phyloP scores from a whole-genome alignment of 2,329 filamentous ascomycete genomes.

The Trichoderma atroviride region DNA sequence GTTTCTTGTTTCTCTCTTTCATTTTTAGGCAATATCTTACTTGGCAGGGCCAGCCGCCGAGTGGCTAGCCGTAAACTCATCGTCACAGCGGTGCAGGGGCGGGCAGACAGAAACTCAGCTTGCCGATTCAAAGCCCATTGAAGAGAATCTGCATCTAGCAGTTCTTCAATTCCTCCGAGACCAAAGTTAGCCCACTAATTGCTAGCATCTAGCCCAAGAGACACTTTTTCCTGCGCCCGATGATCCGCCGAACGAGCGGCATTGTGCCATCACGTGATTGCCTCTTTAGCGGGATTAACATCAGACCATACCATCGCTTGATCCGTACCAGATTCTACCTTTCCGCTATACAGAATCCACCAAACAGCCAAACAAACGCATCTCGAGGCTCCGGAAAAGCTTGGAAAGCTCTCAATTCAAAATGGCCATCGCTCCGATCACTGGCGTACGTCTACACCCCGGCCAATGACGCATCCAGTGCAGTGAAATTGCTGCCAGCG shows the following conservation, averaged over 20 bases:
- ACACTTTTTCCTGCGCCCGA: constrained; percentile 26
- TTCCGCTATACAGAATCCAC: constrained; percentile 19
- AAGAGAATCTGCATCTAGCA: constrained; percentile 10
- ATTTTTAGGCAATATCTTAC: constrained; percentile 46
- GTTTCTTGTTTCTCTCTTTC: background rate
- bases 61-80: constrained; percentile 70
- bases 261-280: constrained; percentile 29
- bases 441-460: constrained; percentile 54
- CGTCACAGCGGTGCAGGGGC: constrained; percentile 31
- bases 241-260: constrained; percentile 26
- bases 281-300: constrained; percentile 41
- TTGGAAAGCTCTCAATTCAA: constrained; percentile 37
- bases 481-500: constrained; percentile 40
- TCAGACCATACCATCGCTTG: constrained; percentile 37
- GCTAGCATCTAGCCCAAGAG: background rate
- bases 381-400: constrained; percentile 32
- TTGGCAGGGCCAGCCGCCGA: constrained; percentile 61
- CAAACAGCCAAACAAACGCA: constrained; percentile 32
- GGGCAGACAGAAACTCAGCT: constrained; percentile 9
- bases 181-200: background rate
- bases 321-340: constrained; percentile 19
- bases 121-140: constrained; percentile 7
- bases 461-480: constrained; percentile 38
- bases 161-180: background rate
- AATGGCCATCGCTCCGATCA: constrained; percentile 62